phyloP scores from a whole-genome alignment of 2,329 filamentous ascomycete species.

The Sarocladium kiliense region DNA sequence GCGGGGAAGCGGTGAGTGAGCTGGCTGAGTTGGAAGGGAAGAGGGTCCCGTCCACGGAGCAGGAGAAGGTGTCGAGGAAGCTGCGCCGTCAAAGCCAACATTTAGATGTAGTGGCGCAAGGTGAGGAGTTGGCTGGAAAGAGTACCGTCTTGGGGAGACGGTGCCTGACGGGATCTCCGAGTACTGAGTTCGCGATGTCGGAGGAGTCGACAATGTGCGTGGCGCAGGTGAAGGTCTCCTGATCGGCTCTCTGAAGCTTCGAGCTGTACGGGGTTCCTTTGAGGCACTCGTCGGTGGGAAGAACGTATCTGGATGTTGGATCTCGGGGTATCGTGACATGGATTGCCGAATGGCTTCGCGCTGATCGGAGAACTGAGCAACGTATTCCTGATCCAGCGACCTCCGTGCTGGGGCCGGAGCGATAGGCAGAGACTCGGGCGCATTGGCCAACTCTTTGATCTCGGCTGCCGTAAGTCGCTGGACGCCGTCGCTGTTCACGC shows the following conservation, averaged over 20 bases:
- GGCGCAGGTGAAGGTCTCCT: conserved; percentile 29
- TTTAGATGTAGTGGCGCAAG: conserved; percentile 40
- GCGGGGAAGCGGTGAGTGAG: conserved; percentile 11
- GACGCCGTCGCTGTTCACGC: conserved; percentile 31
- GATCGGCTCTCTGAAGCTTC: conserved; percentile 18
- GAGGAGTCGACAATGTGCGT: conserved; percentile 48
- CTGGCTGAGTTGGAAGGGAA: conserved; percentile 18
- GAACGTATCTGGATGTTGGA: conserved; percentile 12
- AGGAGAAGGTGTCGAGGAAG: conserved; percentile 15
- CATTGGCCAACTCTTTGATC: conserved; percentile 52
- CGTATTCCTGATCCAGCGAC: conserved; percentile 33
- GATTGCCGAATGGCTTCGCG: conserved; percentile 24
- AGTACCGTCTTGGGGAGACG: conserved; percentile 40
- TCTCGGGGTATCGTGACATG: conserved; percentile 22
- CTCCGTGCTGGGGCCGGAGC: conserved; percentile 30
- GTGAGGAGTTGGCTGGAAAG: conserved; percentile 39
- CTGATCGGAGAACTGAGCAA: conserved; percentile 20
- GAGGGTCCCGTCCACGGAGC: conserved; percentile 19
- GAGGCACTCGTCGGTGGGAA: conserved; percentile 17
- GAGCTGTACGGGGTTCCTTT: conserved; percentile 16
- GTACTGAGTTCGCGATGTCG: conserved; percentile 36
- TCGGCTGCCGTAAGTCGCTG: conserved; percentile 52
- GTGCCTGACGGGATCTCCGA: conserved; percentile 18
- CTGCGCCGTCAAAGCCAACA: conserved; percentile 17
- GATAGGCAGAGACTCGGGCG: conserved; percentile 54